Conservation (phyloP, 2,329 filamentous ascomycete genomes). For the Emmonsia crescens region DNA sequence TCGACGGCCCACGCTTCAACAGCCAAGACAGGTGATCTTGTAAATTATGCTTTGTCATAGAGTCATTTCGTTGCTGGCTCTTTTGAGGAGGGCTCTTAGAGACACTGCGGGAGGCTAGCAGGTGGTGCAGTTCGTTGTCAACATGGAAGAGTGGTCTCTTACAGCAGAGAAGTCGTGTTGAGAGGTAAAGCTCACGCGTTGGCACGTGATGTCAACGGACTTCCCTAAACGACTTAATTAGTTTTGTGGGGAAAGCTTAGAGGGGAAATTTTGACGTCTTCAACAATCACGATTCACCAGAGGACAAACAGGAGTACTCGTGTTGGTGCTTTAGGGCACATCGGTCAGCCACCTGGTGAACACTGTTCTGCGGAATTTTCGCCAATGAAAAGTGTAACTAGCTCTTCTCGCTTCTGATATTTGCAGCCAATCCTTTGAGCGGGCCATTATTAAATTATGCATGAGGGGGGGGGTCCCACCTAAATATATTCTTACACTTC, state of each 20-base stretch:
- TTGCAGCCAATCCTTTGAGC: neutral
- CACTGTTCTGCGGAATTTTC: neutral
- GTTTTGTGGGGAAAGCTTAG: neutral
- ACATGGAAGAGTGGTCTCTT: neutral
- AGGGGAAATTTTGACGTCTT: neutral
- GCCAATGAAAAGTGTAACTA: neutral
- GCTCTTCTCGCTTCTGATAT: neutral
- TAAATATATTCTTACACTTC: neutral
- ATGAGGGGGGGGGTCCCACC: neutral
- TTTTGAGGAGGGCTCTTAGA: neutral
- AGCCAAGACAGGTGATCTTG: conserved; percentile 38
- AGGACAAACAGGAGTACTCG: neutral
- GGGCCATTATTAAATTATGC: neutral
- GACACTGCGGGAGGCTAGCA: neutral
- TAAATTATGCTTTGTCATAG: conserved; percentile 42
- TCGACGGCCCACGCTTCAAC: conserved; percentile 29
- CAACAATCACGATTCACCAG: neutral
- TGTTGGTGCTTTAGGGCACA: neutral
- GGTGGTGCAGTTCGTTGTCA: neutral
- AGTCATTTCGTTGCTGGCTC: conserved; percentile 21
- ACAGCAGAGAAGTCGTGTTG: neutral
- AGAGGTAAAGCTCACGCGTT: conserved; percentile 3
- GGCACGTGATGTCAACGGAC: conserved; percentile 10
- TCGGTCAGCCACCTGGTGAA: neutral
- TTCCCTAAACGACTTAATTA: neutral